Base-by-base conservation (phyloP, 768 basidiomycete genomes). In the Boletus coccyginus region DNA sequence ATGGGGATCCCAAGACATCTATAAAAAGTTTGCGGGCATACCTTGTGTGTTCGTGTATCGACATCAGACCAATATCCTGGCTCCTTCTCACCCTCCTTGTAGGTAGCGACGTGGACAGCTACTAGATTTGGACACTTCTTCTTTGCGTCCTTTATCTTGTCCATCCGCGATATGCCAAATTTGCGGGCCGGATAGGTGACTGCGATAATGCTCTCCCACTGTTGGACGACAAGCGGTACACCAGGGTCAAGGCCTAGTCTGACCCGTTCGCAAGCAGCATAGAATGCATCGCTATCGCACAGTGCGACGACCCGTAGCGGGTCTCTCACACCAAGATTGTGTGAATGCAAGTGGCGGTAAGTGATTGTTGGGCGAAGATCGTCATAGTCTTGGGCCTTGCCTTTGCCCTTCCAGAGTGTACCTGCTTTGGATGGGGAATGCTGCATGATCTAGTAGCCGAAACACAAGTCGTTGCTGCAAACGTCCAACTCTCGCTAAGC, bases 151-250 rank as follows among this genome's bases (percentile, higher is more conserved):
- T 86, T 81, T 56, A 86, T 75, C 68, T 85, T 87, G 71, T 87
- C 88, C 84, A 93, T 91, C 45, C 96, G 77, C n/a, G 92, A 91
- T 63, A 99, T 95, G 6, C 95, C 96, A 67, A 82, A 98, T 65
- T 85, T 85, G 59, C 97, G 82, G 0, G 97, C 96, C 6, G 94
- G 87, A 67, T 99, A 98, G 72, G 95, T 98, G 59, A 98, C 89
- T 0, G 97, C 97, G 56, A 99, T 98, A 51, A 95, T 68, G 16
- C 84, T 78, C 44, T 90, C 83, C 94, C 94, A 95, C 61, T 96
- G 94, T 43, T 87, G 79, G 7, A 94, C 92, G 7, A 92, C 90
- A 12, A 95, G 77, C 0, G 93, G 92, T 1, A 70, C 78, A 17
- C 79, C 77, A 41, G 80, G 78, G 49, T 81, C 77, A 44, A 91